Evolutionary conservation across 257 asterid genomes (phyloP), one percentile per base, ranked within the genome.

Genomic region (Ilex asprella): DNA sequence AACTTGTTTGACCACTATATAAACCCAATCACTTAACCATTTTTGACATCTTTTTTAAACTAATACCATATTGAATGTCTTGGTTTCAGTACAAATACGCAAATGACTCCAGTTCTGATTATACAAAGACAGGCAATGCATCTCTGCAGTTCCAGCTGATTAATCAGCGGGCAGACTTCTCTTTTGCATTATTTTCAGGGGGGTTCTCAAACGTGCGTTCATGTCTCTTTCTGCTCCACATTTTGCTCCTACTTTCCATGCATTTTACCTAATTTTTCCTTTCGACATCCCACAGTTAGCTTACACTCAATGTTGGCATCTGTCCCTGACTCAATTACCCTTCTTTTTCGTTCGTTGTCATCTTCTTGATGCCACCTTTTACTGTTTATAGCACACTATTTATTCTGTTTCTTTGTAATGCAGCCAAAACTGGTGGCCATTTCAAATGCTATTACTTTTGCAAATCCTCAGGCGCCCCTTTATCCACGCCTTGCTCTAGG

Each of bases 401-500:
- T 12, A 49, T 49, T 12, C n/a, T 49, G 13, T 12, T 6, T 64
- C 64, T 71, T 30, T 67, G 84, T 35, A 35, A 3, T 35, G 84
- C 91, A 92, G 97, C 98, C 98, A 35, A 69, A 83, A 70, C 67
- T 92, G 67, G 62, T 84, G 63, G 95, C 95, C 47, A 71, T 85
- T 46, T 92, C 98, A 14, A 86, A 83, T 69, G 60, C 78, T 72
- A 81, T 92, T 74, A 73, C 95, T 6, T 92, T 92, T 79, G 70
- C 61, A 68, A 88, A 92, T 73, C 97, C 95, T 27, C 89, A 86
- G 67, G 95, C 95, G 53, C 98, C 98, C 3, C 77, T 89, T 58
- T 92, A 78, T 78, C 98, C 98, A 53, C 95, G 97, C 55, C 95
- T 92, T 70, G 97, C 98, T 71, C 87, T 78, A 75, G 98, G 98